phyloP scores from a whole-genome alignment of 2,329 filamentous ascomycete species.

The Dothideomycetes sp. region DNA sequence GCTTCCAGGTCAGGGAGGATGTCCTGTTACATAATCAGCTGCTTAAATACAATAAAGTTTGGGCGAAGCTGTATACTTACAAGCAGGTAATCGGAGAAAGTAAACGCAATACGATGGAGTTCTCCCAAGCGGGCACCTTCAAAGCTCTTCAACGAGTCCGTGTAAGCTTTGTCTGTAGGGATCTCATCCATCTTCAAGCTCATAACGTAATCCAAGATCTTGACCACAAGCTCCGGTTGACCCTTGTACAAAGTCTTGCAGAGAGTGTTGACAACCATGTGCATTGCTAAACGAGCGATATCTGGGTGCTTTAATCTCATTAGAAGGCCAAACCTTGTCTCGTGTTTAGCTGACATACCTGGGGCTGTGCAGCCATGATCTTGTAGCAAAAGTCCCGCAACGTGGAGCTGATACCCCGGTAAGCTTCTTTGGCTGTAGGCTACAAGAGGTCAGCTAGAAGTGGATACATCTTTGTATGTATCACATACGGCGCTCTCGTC shows the following conservation, averaged over 20 bases:
- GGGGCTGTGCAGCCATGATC: constrained; percentile 1
- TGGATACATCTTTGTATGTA: not conserved
- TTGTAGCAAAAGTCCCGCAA: constrained; percentile 8
- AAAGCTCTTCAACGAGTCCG: constrained; percentile 81
- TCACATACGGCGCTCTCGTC: not conserved
- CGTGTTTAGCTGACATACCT: not conserved
- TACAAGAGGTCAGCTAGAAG: not conserved
- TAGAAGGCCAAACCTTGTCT: no score
- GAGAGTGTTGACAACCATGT: constrained; percentile 7
- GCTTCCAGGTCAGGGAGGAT: constrained; percentile 76
- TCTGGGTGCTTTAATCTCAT: constrained; percentile 53
- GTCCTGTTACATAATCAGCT: constrained; percentile 25
- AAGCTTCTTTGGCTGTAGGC: constrained; percentile 3
- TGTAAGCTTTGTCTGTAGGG: constrained; percentile 61
- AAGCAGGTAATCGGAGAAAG: constrained; percentile 83
- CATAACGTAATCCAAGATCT: constrained; percentile 82
- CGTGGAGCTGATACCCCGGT: constrained; percentile 3
- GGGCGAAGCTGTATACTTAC: no score
- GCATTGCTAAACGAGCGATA: constrained; percentile 20
- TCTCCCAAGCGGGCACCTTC: constrained; percentile 78
- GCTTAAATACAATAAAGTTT: no score
- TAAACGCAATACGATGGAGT: constrained; percentile 75
- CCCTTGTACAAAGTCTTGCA: constrained; percentile 7
- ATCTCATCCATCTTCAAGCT: constrained; percentile 68
- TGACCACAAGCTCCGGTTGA: constrained; percentile 57